phyloP scores from a whole-genome alignment of 148 eudicot species.

The Chenopodium formosanum region DNA sequence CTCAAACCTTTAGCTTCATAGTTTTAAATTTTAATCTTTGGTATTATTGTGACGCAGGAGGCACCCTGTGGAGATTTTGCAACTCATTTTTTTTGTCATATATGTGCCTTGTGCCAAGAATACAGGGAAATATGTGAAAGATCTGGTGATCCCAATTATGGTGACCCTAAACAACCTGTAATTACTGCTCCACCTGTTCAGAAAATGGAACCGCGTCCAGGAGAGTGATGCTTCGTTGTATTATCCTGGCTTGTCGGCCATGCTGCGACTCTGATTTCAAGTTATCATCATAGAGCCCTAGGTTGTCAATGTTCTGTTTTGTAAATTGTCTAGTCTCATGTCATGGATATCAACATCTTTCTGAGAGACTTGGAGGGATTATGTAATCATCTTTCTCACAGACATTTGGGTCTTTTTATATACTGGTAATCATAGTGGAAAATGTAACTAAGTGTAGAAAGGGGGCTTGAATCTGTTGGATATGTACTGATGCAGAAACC shows the following conservation, averaged over 20 bases:
- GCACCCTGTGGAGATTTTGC: slow-evolving; percentile 89
- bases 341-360: background rate
- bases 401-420: background rate
- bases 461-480: background rate
- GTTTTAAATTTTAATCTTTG: background rate
- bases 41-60: slow-evolving; percentile 43
- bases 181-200: slow-evolving; percentile 68
- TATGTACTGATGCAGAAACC: too few species aligned
- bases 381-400: background rate
- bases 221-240: slow-evolving; percentile 17
- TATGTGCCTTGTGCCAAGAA: slow-evolving; percentile 92
- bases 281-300: background rate
- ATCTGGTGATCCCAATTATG: slow-evolving; percentile 43
- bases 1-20: background rate
- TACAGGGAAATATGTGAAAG: slow-evolving; percentile 82
- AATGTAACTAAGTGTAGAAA: background rate
- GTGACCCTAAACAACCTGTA: slow-evolving; percentile 37
- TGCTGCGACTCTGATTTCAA: background rate
- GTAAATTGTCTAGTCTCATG: background rate
- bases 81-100: slow-evolving; percentile 87
- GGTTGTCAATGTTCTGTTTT: background rate
- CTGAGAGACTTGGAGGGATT: background rate
- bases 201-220: slow-evolving; percentile 59
- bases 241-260: background rate
- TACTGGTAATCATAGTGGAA: background rate